Base-by-base conservation (phyloP, 306 rosid species). In the Abrus precatorius region DNA sequence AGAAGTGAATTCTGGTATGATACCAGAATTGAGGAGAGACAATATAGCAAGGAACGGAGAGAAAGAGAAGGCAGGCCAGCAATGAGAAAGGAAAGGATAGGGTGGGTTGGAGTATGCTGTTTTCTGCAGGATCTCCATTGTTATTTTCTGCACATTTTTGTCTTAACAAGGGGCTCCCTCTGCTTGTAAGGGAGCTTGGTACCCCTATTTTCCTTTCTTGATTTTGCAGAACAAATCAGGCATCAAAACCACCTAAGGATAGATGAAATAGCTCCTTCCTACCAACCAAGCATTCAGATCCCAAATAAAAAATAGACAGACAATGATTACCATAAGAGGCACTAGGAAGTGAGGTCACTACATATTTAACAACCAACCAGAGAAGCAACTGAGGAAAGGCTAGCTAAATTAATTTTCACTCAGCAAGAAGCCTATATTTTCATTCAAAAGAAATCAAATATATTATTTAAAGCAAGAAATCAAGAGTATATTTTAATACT, bases 401-500 rank as follows among this genome's bases (percentile, higher is more conserved):
- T 56, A 41, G 56, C 56, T 12, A 29, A 36, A 55, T 54, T 38
- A 54, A 28, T 59, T 29, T 40, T 74, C 79, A 74, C 4, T 59
- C 44, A 74, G 57, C 43, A 57, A 74, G 33, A 14, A 44, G 32
- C 34, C 38, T 33, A 27, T 33, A 20, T 27, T 67, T 44, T 8
- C 28, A 61, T 29, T 28, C 50, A 68, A 67, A 74, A 50, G 64
- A 80, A 34, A 41, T 29, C 61, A 74, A 50, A 60, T 49, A 75
- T 32, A 12, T 36, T 20, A 55, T 44, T 27, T 57, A 69, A 74
- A 74, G 49, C 49, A 75, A 75, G 56, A 76, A 32, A 45, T 33
- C 14, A 38, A 67, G 29, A 72, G 30, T 30, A 74, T 28, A 54
- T 36, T 12, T 20, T 5, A 52, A 69, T 48, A 9, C 1, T 28